Percentiles rank a stretch among this genome's conserved stretches.
These are phyloP conservation scores for Ustilago trichophora DNA, from an alignment of 1,284 basidiomycete genomes.

Conservation along the genomic window DNA sequence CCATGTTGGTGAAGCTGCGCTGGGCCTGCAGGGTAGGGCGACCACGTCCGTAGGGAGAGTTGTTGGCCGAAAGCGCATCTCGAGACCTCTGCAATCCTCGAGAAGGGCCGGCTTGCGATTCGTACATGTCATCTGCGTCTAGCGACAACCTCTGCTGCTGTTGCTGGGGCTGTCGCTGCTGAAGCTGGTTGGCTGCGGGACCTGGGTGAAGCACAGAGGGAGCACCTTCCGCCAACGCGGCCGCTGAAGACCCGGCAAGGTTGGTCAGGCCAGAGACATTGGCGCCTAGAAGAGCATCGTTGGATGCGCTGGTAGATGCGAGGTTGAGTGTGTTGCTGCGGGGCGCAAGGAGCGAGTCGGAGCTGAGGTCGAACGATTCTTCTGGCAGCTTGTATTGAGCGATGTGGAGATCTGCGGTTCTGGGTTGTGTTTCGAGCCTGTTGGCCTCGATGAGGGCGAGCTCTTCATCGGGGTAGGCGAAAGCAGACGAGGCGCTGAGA, in stretches of 20 bases:
- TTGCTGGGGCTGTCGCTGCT: slow-evolving; percentile 13
- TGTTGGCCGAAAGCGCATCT: slow-evolving; percentile 22
- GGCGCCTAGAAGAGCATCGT: slow-evolving; percentile 8
- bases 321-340: slow-evolving; percentile 1
- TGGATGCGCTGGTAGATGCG: background rate
- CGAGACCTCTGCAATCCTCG: slow-evolving; percentile 19
- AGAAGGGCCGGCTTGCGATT: slow-evolving; percentile 43
- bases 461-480: slow-evolving; percentile 19
- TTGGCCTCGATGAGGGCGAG: slow-evolving; percentile 13
- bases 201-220: slow-evolving; percentile 39
- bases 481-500: slow-evolving; percentile 14
- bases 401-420: slow-evolving; percentile 15
- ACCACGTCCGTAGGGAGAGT: slow-evolving; percentile 25
- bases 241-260: slow-evolving; percentile 11
- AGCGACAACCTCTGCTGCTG: slow-evolving; percentile 10
- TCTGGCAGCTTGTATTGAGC: slow-evolving; percentile 17
- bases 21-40: slow-evolving; percentile 18
- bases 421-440: slow-evolving; percentile 28
- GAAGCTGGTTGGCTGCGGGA: slow-evolving; percentile 17
- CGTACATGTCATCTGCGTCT: slow-evolving; percentile 23
- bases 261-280: no score
- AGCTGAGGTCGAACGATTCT: slow-evolving; percentile 10
- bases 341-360: slow-evolving; percentile 11
- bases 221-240: slow-evolving; percentile 5
- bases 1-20: slow-evolving; percentile 19